Percentiles rank a stretch among this genome's conserved stretches.
These are phyloP conservation scores for Celoporthe dispersa DNA, from an alignment of 2,329 filamentous ascomycete genomes.

Conservation along the genomic window DNA sequence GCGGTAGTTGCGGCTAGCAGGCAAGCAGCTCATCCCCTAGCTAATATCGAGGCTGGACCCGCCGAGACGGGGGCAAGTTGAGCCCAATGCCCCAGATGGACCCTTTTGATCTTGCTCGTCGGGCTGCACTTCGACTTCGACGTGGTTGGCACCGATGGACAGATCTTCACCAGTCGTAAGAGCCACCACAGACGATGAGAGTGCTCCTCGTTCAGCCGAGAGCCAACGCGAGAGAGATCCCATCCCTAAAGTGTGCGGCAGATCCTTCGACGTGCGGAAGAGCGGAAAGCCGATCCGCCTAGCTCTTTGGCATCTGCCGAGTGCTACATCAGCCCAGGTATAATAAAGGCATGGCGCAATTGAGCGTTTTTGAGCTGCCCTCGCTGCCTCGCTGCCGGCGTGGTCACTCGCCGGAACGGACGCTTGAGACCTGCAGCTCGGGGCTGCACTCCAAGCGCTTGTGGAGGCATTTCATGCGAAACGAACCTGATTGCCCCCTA, in stretches of 20 bases:
- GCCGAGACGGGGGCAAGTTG: not conserved
- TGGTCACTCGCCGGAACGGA: not conserved
- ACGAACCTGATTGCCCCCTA: not conserved
- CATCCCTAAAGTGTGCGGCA: no score
- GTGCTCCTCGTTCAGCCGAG: not conserved
- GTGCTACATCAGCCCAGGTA: not conserved
- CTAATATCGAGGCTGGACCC: not conserved
- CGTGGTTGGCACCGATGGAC: not conserved
- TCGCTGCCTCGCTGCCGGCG: not conserved
- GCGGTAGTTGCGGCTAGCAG: not conserved
- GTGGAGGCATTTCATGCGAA: not conserved
- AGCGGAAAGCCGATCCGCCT: not conserved
- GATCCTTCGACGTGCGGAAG: not conserved
- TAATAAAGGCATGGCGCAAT: not conserved
- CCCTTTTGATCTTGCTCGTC: not conserved
- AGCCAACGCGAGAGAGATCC: not conserved
- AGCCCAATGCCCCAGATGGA: not conserved
- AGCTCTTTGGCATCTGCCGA: not conserved
- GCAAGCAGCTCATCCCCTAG: not conserved
- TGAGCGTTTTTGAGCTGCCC: not conserved
- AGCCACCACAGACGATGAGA: not conserved
- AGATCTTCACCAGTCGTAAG: not conserved
- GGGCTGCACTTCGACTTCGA: not conserved
- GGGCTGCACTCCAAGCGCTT: not conserved
- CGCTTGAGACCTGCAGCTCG: not conserved